A percentile compares a stretch with the other conserved stretches of the same genome.
Evolutionary conservation across 1,284 basidiomycete species (phyloP).

Genomic region (Tremellales sp.): DNA sequence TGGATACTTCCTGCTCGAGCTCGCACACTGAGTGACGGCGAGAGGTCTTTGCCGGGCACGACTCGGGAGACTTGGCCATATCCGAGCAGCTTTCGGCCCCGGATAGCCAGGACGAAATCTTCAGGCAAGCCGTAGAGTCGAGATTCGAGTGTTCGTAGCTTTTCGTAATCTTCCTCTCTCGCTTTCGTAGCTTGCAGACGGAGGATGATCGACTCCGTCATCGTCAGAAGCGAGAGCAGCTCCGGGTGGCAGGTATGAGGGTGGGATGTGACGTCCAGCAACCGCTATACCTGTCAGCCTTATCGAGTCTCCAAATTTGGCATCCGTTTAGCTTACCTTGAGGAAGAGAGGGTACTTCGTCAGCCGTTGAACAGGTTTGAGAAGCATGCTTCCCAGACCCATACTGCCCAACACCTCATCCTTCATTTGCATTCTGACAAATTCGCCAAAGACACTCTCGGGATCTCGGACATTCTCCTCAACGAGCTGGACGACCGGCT

Average conservation of each 20-base stretch:
- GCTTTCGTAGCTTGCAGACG: slow-evolving; percentile 76
- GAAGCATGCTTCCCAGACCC: slow-evolving; percentile 61
- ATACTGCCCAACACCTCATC: slow-evolving; percentile 64
- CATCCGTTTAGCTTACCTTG: slow-evolving; percentile 54
- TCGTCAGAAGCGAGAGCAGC: slow-evolving; percentile 62
- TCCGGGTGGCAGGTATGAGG: slow-evolving; percentile 64
- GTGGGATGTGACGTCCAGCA: slow-evolving; percentile 64
- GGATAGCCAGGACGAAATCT: slow-evolving; percentile 56
- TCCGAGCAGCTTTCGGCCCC: slow-evolving; percentile 67
- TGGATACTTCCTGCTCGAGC: slow-evolving; percentile 20
- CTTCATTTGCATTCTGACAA: slow-evolving; percentile 69
- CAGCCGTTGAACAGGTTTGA: slow-evolving; percentile 70
- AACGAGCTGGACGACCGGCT: slow-evolving; percentile 58
- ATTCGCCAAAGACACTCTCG: slow-evolving; percentile 72
- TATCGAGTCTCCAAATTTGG: too few relatives aligned
- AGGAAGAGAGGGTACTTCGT: slow-evolving; percentile 69
- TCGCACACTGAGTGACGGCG: slow-evolving; percentile 13
- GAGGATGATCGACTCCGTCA: slow-evolving; percentile 63
- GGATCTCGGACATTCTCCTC: slow-evolving; percentile 56
- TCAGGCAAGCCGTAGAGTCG: slow-evolving; percentile 61
- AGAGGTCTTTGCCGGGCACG: slow-evolving; percentile 31
- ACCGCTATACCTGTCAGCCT: slow-evolving; percentile 51
- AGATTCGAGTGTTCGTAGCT: slow-evolving; percentile 60
- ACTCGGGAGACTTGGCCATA: slow-evolving; percentile 58
- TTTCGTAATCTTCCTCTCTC: slow-evolving; percentile 74